Percentiles rank a stretch among this genome's conserved stretches.
These are phyloP conservation scores for Phlyctochytrium bullatum DNA, from an alignment of 192 early-diverging fungal species.

Conservation along the genomic window DNA sequence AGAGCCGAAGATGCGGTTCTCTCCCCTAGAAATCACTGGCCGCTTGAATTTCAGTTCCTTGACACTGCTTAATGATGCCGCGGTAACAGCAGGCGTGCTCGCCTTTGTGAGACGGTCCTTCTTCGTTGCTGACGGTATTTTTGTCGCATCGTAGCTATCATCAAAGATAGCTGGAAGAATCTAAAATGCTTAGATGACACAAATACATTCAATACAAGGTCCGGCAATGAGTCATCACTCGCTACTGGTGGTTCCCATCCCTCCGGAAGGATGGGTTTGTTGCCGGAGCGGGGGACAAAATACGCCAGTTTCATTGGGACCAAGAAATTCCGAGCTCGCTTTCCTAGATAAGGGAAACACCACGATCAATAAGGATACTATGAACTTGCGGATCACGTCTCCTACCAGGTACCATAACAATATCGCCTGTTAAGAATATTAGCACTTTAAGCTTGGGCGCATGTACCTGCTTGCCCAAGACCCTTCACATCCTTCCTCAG, in stretches of 20 bases:
- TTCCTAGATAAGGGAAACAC: too few species aligned
- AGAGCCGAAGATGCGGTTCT: constrained; percentile 24
- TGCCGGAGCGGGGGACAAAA: constrained; percentile 30
- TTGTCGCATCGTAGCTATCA: background rate
- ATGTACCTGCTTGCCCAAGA: background rate
- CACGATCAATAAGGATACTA: too few species aligned
- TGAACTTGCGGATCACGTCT: background rate
- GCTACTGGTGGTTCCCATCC: constrained; percentile 18
- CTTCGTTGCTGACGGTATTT: background rate
- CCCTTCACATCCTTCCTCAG: background rate
- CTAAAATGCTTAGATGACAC: constrained; percentile 1
- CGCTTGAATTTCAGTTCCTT: constrained; percentile 18
- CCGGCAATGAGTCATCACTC: background rate
- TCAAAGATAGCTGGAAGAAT: constrained; percentile 13
- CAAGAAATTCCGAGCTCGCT: constrained; percentile 31
- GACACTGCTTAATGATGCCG: background rate
- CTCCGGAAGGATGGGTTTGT: constrained; percentile 33
- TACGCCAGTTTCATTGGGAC: constrained; percentile 38
- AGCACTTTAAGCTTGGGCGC: background rate
- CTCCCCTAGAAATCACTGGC: constrained; percentile 24
- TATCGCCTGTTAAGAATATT: background rate
- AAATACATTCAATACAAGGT: background rate
- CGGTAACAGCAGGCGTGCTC: background rate
- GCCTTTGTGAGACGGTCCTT: background rate
- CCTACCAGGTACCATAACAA: background rate